Evolutionary conservation across 2,329 filamentous ascomycete species (phyloP).

Genomic region (Aspergillus neoniger): DNA sequence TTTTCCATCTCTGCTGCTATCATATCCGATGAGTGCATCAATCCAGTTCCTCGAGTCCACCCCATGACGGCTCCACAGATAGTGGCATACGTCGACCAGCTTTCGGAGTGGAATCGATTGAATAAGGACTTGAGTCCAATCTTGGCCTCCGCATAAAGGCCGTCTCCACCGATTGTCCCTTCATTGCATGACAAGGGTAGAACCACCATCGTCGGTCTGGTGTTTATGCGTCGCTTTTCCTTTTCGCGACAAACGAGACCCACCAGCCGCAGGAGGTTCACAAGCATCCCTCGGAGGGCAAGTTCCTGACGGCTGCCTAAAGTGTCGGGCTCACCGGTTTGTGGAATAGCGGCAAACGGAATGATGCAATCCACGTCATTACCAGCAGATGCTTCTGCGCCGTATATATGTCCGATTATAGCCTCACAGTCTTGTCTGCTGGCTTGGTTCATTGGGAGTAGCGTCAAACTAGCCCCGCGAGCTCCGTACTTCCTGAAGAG

Average conservation of each 20-base stretch:
- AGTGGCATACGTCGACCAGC: slow-evolving; percentile 35
- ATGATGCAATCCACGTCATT: slow-evolving; percentile 45
- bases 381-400: slow-evolving; percentile 21
- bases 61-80: slow-evolving; percentile 48
- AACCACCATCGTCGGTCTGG: slow-evolving; percentile 43
- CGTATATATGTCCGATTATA: slow-evolving; percentile 43
- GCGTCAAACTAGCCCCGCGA: slow-evolving; percentile 35
- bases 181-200: slow-evolving; percentile 50
- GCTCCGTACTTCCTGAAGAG: slow-evolving; percentile 38
- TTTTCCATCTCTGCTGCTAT: slow-evolving; percentile 42
- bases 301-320: slow-evolving; percentile 28
- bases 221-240: slow-evolving; percentile 21
- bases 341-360: slow-evolving; percentile 47
- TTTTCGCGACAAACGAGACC: slow-evolving; percentile 32
- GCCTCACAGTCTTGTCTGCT: slow-evolving; percentile 43
- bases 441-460: slow-evolving; percentile 46
- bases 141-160: slow-evolving; percentile 50
- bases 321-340: slow-evolving; percentile 39
- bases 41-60: slow-evolving; percentile 49
- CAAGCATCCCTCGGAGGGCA: slow-evolving; percentile 33
- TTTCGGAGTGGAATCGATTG: slow-evolving; percentile 22
- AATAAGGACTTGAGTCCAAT: slow-evolving; percentile 34
- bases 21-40: slow-evolving; percentile 48
- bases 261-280: slow-evolving; percentile 42
- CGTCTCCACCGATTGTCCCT: slow-evolving; percentile 47